Conservation (phyloP, 2,329 filamentous ascomycete species). For the Arachnomyces sp. region DNA sequence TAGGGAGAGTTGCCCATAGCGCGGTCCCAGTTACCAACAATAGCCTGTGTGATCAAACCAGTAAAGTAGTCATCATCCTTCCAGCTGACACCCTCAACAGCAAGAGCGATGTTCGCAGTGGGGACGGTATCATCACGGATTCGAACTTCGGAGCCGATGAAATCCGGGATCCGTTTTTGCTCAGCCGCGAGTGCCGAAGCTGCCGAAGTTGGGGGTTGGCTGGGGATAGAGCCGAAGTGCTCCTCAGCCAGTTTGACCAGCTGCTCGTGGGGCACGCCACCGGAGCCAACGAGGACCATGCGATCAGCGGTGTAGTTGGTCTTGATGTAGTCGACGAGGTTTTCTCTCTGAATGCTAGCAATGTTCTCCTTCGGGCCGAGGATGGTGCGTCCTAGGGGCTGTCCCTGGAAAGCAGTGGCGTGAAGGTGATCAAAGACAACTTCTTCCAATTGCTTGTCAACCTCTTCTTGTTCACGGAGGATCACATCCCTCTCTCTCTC, state of each 20-base stretch:
- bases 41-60: slow-evolving; percentile 92
- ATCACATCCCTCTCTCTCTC: slow-evolving; percentile 99
- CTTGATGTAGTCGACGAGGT: slow-evolving; percentile 95
- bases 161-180: slow-evolving; percentile 82
- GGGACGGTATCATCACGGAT: slow-evolving; percentile 94
- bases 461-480: slow-evolving; percentile 96
- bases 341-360: slow-evolving; percentile 83
- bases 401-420: slow-evolving; percentile 93
- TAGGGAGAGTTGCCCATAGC: slow-evolving; percentile 96
- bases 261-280: slow-evolving; percentile 87
- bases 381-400: slow-evolving; percentile 95
- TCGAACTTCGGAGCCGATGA: slow-evolving; percentile 91
- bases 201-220: slow-evolving; percentile 64
- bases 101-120: slow-evolving; percentile 95
- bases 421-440: slow-evolving; percentile 99
- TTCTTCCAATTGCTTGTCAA: slow-evolving; percentile 99
- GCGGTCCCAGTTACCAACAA: slow-evolving; percentile 99
- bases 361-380: slow-evolving; percentile 98
- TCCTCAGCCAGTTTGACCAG: slow-evolving; percentile 95
- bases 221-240: slow-evolving; percentile 77
- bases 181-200: slow-evolving; percentile 64
- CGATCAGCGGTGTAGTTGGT: slow-evolving; percentile 99
- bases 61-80: slow-evolving; percentile 99
- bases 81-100: slow-evolving; percentile 99
- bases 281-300: slow-evolving; percentile 96